phyloP scores from a whole-genome alignment of 2,329 filamentous ascomycete genomes.

The Xylaria arbuscula region DNA sequence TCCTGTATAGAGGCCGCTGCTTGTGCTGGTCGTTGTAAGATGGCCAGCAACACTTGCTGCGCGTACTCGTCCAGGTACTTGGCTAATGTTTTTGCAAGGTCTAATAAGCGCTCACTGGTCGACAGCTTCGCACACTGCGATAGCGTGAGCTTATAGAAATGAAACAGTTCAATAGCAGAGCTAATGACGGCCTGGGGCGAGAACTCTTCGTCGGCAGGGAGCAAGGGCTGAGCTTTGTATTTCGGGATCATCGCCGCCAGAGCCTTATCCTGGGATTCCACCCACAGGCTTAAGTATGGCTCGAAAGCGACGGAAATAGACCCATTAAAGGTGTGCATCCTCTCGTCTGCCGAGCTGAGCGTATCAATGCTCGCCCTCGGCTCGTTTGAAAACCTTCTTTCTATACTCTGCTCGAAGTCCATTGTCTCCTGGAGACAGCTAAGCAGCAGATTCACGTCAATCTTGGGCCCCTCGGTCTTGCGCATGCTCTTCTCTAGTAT shows the following conservation, averaged over 20 bases:
- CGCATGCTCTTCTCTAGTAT: constrained; percentile 91
- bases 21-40: constrained; percentile 68
- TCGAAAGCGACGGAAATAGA: constrained; percentile 97
- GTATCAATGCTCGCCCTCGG: constrained; percentile 89
- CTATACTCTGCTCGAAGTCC: constrained; percentile 93
- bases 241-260: constrained; percentile 85
- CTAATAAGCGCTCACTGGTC: constrained; percentile 85
- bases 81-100: constrained; percentile 85
- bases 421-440: constrained; percentile 94
- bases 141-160: constrained; percentile 92
- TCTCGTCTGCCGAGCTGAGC: constrained; percentile 80
- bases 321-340: constrained; percentile 82
- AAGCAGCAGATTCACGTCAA: constrained; percentile 90
- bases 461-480: constrained; percentile 76
- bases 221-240: constrained; percentile 84
- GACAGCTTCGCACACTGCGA: constrained; percentile 97
- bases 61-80: constrained; percentile 97
- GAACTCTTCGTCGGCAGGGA: constrained; percentile 90
- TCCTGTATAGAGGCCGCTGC: constrained; percentile 73
- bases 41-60: constrained; percentile 86
- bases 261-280: constrained; percentile 93
- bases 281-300: constrained; percentile 96
- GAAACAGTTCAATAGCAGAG: constrained; percentile 96
- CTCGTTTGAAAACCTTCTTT: constrained; percentile 80
- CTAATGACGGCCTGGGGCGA: constrained; percentile 87